A percentile compares a stretch with the other conserved stretches of the same genome.
phyloP scores from a whole-genome alignment of 352 stramenopile species.

The Globisporangium canariense region DNA sequence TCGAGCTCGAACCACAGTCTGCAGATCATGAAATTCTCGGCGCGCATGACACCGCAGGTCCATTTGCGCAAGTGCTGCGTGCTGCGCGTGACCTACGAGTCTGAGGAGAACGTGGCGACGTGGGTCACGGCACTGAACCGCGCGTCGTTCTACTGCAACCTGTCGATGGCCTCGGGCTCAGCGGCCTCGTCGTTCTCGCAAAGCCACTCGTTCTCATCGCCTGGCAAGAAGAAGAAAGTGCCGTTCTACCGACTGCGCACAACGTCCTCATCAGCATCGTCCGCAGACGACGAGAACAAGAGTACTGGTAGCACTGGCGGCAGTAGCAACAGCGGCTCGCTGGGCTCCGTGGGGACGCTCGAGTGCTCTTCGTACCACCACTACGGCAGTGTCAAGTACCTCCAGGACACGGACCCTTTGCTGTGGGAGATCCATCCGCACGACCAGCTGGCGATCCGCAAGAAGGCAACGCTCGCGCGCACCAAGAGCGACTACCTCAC shows the following conservation, averaged over 20 bases:
- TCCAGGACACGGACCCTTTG: constrained; percentile 74
- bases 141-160: constrained; percentile 68
- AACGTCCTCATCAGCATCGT: constrained; percentile 38
- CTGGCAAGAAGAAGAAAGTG: constrained; percentile 29
- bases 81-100: constrained; percentile 56
- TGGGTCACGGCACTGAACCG: constrained; percentile 72
- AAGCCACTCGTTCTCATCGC: constrained; percentile 23
- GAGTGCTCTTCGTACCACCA: constrained; percentile 50
- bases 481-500: constrained; percentile 58
- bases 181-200: constrained; percentile 34
- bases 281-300: constrained; percentile 31
- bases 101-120: constrained; percentile 36
- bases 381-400: constrained; percentile 72
- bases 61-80: constrained; percentile 57
- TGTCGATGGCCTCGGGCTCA: constrained; percentile 32
- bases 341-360: constrained; percentile 16
- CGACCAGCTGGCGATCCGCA: constrained; percentile 69
- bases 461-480: constrained; percentile 51
- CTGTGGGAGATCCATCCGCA: constrained; percentile 84
- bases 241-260: constrained; percentile 66
- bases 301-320: neutral
- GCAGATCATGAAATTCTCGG: constrained; percentile 71
- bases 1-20: constrained; percentile 50
- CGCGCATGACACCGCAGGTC: constrained; percentile 64
- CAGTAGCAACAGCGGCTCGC: constrained; percentile 6